Percentiles rank a stretch among this genome's conserved stretches.
Evolutionary conservation across 2,329 filamentous ascomycete species (phyloP).

Genomic region (Tolypocladium album): DNA sequence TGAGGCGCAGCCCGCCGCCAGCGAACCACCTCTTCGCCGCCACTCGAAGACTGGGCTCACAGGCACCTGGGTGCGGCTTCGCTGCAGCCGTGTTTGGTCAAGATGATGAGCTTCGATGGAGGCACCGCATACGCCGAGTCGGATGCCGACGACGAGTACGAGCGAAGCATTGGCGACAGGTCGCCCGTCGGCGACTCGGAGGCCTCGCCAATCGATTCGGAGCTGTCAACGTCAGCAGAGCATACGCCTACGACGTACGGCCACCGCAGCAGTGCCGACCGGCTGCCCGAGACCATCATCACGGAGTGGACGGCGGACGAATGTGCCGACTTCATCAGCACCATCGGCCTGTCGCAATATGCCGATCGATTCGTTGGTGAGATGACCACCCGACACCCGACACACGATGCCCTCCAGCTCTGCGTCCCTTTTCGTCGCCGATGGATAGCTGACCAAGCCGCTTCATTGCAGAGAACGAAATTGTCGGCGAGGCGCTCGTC

Average conservation of each 20-base stretch:
- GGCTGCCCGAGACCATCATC: constrained; percentile 63
- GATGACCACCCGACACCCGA: constrained; percentile 18
- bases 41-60: background rate
- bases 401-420: background rate
- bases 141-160: constrained; percentile 75
- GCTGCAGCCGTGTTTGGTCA: constrained; percentile 8
- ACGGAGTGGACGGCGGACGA: constrained; percentile 77
- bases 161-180: constrained; percentile 58
- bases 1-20: background rate
- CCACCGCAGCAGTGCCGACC: constrained; percentile 52
- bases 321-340: constrained; percentile 78
- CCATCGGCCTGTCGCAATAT: constrained; percentile 73
- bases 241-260: constrained; percentile 74
- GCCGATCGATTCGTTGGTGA: constrained; percentile 72
- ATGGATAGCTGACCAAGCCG: constrained; percentile 6
- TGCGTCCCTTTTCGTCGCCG: background rate
- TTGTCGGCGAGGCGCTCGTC: constrained; percentile 83
- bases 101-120: constrained; percentile 49
- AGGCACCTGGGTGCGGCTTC: background rate
- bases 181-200: constrained; percentile 62
- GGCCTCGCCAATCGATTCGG: constrained; percentile 59
- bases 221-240: constrained; percentile 56
- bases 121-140: constrained; percentile 67
- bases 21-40: background rate
- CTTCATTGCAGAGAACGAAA: constrained; percentile 65